Conservation (phyloP, 371 early-diverging fungal genomes). For the Zychaea mexicana region DNA sequence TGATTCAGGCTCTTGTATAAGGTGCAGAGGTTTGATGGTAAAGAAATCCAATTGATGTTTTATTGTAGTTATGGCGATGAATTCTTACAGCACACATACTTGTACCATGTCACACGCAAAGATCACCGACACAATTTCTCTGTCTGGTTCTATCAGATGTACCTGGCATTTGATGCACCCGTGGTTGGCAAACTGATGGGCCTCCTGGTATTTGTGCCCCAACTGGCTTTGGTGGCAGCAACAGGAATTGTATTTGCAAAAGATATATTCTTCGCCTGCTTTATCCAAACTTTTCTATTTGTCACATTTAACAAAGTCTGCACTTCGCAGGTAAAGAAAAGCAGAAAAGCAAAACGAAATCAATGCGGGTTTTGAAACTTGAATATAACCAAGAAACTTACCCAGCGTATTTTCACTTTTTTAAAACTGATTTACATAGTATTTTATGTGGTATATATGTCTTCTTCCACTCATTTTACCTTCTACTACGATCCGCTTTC, state of each 20-base stretch:
- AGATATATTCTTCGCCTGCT: slow-evolving; percentile 86
- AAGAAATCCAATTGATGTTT: no score
- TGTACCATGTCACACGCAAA: slow-evolving; percentile 93
- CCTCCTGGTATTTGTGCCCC: slow-evolving; percentile 78
- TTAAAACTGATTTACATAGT: no score
- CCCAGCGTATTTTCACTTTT: no score
- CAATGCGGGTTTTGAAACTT: no score
- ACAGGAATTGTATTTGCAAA: slow-evolving; percentile 74
- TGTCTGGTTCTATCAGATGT: slow-evolving; percentile 93
- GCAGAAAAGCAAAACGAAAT: background rate
- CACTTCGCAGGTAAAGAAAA: slow-evolving; percentile 93
- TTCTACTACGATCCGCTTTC: slow-evolving; percentile 51
- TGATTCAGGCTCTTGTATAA: no score
- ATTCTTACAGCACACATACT: slow-evolving; percentile 89
- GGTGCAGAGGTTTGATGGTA: no score
- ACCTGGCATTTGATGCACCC: slow-evolving; percentile 65
- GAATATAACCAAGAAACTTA: no score
- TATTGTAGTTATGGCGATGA: slow-evolving; percentile 74
- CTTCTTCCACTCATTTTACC: slow-evolving; percentile 88
- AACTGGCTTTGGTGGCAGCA: slow-evolving; percentile 59
- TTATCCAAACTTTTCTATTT: slow-evolving; percentile 94
- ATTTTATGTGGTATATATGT: slow-evolving; percentile 98
- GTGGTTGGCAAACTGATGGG: slow-evolving; percentile 46
- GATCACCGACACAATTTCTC: slow-evolving; percentile 99
- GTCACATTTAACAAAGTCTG: slow-evolving; percentile 96